Evolutionary conservation across 257 asterid species (phyloP), one percentile per base, ranked within the genome.

Genomic region (Solanum verrucosum): DNA sequence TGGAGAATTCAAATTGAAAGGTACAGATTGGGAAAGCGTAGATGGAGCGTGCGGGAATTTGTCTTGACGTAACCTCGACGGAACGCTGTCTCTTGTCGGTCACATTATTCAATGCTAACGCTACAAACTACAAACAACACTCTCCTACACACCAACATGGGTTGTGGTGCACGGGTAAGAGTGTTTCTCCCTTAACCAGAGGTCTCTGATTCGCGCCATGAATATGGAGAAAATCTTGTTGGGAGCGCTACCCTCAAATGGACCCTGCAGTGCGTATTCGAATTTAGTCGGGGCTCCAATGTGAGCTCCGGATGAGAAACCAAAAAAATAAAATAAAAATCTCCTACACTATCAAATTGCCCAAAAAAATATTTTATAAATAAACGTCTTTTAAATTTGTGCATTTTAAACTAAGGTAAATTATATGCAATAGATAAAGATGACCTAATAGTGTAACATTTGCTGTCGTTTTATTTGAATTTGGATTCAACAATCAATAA

Each of bases 31-130:
- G 31, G 38, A 15, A 78, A 42, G 15, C 60, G 4, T 78, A 78
- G 60, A 78, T n/a, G 23, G 88, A 31, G 89, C 89, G 89, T 87
- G 89, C 40, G 91, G 40, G 86, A 68, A 29, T 71, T 82, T 37
- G 89, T 42, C 77, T 33, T 38, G 60, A 35, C 42, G 87, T 84
- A 35, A 37, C 88, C 89, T 25, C 71, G 90, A 84, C 87, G 90
- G 27, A 49, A 89, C 88, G 88, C 85, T 87, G 87, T 79, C 70
- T 35, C 25, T 16, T 88, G 88, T 87, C 90, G 60, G 35, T 67
- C 71, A 34, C 74, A 20, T 20, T 59, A 78, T 46, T 49, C 78
- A 34, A 78, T 67, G 83, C 34, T 46, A 44, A 78, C 16, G 33
- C 20, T 65, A 18, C 65, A 21, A 20, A 60, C 68, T 60, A 60